Evolutionary conservation across 352 stramenopile species (phyloP).

Genomic region (Saprolegnia diclina): DNA sequence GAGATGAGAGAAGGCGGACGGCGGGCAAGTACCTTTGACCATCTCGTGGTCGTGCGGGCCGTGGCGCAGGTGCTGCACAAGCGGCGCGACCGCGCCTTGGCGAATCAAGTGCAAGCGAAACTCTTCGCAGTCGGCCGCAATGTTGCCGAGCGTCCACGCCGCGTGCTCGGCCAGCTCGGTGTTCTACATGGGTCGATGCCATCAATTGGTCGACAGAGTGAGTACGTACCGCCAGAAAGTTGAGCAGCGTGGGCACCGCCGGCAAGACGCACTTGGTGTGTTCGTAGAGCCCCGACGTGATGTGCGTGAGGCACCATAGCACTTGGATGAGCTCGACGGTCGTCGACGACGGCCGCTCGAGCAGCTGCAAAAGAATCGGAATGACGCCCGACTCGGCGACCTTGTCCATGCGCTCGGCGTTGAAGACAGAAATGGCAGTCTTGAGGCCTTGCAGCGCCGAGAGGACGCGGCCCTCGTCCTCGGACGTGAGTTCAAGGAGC

Average conservation of each 20-base stretch:
- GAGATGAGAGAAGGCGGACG: background rate
- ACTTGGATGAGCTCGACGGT: slow-evolving; percentile 30
- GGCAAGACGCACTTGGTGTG: slow-evolving; percentile 78
- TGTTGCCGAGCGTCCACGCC: slow-evolving; percentile 79
- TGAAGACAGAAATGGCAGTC: slow-evolving; percentile 1
- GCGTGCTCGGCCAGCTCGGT: slow-evolving; percentile 60
- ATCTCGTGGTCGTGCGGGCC: slow-evolving; percentile 33
- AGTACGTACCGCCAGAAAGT: slow-evolving; percentile 42
- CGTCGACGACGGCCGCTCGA: slow-evolving; percentile 23
- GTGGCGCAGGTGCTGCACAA: slow-evolving; percentile 42
- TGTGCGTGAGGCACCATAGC: slow-evolving; percentile 79
- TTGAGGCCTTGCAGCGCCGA: slow-evolving; percentile 17
- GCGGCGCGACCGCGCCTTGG: slow-evolving; percentile 46
- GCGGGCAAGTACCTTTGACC: slow-evolving; percentile 17
- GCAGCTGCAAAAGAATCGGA: slow-evolving; percentile 20
- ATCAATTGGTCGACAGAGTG: slow-evolving; percentile 19
- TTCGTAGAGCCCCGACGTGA: slow-evolving; percentile 75
- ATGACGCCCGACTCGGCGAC: slow-evolving; percentile 23
- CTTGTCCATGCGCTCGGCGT: slow-evolving; percentile 11
- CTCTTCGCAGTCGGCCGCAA: slow-evolving; percentile 77
- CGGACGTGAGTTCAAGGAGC: background rate
- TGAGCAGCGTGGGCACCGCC: slow-evolving; percentile 58
- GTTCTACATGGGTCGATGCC: slow-evolving; percentile 36
- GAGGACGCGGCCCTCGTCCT: slow-evolving; percentile 8
- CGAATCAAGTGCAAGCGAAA: slow-evolving; percentile 76